Conservation (phyloP, 495 filamentous ascomycete genomes). For the Neurospora pannonica region DNA sequence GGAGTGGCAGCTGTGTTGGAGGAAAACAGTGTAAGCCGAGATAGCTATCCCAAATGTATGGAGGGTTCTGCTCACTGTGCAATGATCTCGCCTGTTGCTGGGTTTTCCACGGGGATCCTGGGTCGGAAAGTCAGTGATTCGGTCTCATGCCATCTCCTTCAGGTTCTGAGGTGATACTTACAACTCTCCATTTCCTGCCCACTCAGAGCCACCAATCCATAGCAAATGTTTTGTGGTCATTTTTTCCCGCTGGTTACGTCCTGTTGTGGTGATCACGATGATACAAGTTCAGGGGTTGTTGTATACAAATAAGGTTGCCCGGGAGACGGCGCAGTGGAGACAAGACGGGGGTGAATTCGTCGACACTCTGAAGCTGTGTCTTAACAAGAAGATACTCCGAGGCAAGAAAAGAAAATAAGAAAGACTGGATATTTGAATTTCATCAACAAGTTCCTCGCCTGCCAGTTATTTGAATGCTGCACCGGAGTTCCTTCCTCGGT, state of each 20-base stretch:
- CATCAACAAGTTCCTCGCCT: background rate
- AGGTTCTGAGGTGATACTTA: slow-evolving; percentile 4
- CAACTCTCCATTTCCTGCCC: slow-evolving; percentile 16
- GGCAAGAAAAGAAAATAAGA: background rate
- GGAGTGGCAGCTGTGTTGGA: slow-evolving; percentile 34
- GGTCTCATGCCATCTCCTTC: background rate
- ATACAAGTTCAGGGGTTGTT: background rate
- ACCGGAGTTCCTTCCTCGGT: background rate
- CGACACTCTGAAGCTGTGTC: background rate
- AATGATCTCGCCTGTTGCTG: slow-evolving; percentile 26
- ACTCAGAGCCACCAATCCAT: slow-evolving; percentile 24
- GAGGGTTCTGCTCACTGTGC: slow-evolving; percentile 18
- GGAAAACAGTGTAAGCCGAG: slow-evolving; percentile 9
- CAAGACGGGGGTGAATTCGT: background rate
- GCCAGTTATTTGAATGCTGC: background rate
- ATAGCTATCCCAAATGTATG: background rate
- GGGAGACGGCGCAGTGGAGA: background rate
- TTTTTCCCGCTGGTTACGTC: background rate
- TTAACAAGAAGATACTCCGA: background rate
- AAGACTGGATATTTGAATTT: background rate
- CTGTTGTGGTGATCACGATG: background rate
- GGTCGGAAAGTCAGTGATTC: background rate
- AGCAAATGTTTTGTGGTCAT: slow-evolving; percentile 3
- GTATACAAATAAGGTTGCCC: background rate
- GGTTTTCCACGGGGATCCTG: slow-evolving; percentile 29